Evolutionary conservation across 2,329 filamentous ascomycete species (phyloP).

Genomic region (Cladosporium sp.): DNA sequence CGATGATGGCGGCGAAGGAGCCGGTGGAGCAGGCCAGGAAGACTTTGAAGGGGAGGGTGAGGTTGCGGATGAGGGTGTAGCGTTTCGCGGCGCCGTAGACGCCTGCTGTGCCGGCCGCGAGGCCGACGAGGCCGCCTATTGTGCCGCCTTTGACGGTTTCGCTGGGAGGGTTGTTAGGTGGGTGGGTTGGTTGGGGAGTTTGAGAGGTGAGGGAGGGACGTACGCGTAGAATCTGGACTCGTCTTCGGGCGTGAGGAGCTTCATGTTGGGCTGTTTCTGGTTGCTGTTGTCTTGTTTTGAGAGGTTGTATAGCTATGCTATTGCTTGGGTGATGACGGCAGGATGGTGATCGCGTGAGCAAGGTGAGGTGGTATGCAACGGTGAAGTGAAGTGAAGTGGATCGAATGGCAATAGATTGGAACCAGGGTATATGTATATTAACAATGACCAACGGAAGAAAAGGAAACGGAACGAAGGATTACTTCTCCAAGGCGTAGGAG

Average conservation of each 20-base stretch:
- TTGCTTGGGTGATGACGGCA: too few relatives aligned
- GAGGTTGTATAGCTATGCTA: background rate
- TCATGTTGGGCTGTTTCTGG: slow-evolving; percentile 53
- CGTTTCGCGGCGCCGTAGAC: slow-evolving; percentile 64
- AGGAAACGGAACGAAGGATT: background rate
- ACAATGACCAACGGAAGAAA: background rate
- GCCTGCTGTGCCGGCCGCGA: slow-evolving; percentile 62
- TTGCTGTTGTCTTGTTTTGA: background rate
- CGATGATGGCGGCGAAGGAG: slow-evolving; percentile 79
- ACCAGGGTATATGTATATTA: background rate
- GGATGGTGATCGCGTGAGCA: background rate
- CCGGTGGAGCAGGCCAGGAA: slow-evolving; percentile 81
- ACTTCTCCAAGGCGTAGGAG: background rate
- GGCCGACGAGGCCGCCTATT: slow-evolving; percentile 66
- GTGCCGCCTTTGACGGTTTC: slow-evolving; percentile 75
- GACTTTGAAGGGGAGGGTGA: slow-evolving; percentile 84
- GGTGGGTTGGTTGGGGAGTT: slow-evolving; percentile 1
- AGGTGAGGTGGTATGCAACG: too few relatives aligned
- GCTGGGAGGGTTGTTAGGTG: slow-evolving; percentile 34
- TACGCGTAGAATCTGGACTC: slow-evolving; percentile 79
- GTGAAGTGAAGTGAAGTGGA: background rate
- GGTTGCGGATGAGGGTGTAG: slow-evolving; percentile 71
- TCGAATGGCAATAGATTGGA: background rate
- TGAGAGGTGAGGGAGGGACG: slow-evolving; percentile 17
- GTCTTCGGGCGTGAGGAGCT: slow-evolving; percentile 92